A percentile compares a stretch with the other conserved stretches of the same genome.
Conservation (phyloP, 768 basidiomycete genomes). For the Trametes cubensis region DNA sequence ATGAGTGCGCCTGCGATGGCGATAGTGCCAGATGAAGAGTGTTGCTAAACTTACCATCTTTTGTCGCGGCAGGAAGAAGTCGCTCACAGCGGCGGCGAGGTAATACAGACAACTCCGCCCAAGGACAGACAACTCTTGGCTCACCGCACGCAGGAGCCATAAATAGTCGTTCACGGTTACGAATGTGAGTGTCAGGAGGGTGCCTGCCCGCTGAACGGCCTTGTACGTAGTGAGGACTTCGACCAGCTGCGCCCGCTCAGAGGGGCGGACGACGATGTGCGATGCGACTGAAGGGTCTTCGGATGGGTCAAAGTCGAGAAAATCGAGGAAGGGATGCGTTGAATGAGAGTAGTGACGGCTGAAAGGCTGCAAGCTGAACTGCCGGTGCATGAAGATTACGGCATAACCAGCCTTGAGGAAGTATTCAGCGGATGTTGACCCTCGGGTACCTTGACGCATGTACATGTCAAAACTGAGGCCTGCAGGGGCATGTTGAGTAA, state of each 20-base stretch:
- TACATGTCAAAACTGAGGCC: neutral
- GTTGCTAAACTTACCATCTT: constrained; percentile 65
- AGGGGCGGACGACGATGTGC: constrained; percentile 65
- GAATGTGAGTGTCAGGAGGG: constrained; percentile 84
- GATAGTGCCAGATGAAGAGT: no score
- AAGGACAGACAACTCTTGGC: constrained; percentile 72
- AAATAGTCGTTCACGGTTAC: constrained; percentile 97
- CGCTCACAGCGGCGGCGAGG: constrained; percentile 96
- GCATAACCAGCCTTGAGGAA: constrained; percentile 94
- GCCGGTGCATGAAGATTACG: constrained; percentile 98
- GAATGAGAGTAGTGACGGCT: constrained; percentile 98
- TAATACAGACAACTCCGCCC: constrained; percentile 87
- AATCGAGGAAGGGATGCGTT: constrained; percentile 96
- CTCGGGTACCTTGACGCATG: constrained; percentile 73
- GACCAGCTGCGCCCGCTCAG: constrained; percentile 67
- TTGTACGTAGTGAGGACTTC: constrained; percentile 81
- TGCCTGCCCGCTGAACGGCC: constrained; percentile 69
- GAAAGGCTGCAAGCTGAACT: constrained; percentile 97
- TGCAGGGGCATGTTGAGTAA: neutral
- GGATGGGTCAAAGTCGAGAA: constrained; percentile 67
- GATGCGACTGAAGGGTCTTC: constrained; percentile 32
- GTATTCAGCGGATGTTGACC: constrained; percentile 97
- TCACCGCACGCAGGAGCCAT: constrained; percentile 83
- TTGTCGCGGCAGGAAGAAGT: constrained; percentile 93
- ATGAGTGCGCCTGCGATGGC: no score